Conservation (phyloP, 73 alveolate genomes). For the Paramecium primaurelia region DNA sequence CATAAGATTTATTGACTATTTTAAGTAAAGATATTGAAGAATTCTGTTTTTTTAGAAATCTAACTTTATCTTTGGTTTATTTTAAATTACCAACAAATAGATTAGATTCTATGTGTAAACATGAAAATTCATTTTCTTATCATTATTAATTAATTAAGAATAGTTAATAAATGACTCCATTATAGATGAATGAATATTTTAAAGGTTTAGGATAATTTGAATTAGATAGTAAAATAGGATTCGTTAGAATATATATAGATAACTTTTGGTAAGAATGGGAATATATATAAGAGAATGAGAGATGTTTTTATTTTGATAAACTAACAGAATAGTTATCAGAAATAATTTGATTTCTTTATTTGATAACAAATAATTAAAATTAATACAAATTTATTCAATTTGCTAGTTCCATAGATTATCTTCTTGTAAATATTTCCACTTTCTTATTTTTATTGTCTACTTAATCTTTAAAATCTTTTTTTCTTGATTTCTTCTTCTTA, state of each 20-base stretch:
- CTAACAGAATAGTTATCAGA: slow-evolving; percentile 15
- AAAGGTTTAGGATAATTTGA: slow-evolving; percentile 17
- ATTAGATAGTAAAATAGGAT: slow-evolving; percentile 33
- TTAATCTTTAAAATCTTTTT: neutral
- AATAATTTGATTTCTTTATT: neutral
- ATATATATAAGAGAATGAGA: neutral
- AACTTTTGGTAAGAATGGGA: slow-evolving; percentile 20
- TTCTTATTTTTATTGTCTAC: neutral
- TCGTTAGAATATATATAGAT: neutral
- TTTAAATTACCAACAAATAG: neutral
- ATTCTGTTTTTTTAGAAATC: neutral
- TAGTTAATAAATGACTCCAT: neutral
- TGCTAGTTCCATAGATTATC: neutral
- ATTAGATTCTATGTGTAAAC: neutral
- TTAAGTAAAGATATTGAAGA: neutral
- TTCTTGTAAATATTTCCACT: neutral
- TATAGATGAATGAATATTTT: neutral
- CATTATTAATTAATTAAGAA: neutral
- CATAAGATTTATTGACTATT: neutral
- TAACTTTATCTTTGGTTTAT: neutral
- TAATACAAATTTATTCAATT: neutral
- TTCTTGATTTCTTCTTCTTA: neutral
- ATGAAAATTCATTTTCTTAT: neutral
- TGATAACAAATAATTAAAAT: neutral
- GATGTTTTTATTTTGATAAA: neutral